A percentile compares a stretch with the other conserved stretches of the same genome.
These are phyloP conservation scores for Quillaja saponaria DNA, from an alignment of 306 rosid genomes.

Conservation along the genomic window DNA sequence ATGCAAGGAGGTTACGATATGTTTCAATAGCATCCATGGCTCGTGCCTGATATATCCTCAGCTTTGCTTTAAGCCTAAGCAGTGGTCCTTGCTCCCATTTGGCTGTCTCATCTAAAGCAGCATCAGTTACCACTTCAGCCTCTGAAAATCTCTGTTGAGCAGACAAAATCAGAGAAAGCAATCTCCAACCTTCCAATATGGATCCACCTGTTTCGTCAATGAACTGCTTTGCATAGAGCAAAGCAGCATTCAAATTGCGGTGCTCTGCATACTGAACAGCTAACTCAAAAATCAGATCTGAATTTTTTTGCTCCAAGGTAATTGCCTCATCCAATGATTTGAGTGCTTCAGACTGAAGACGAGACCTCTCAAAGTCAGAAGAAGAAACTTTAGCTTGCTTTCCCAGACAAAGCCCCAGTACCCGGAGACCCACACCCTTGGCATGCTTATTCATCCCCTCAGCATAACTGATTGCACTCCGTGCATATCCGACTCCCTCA, in stretches of 20 bases:
- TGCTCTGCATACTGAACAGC: slow-evolving; percentile 76
- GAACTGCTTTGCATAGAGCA: slow-evolving; percentile 68
- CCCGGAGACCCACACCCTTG: slow-evolving; percentile 71
- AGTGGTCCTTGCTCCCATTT: slow-evolving; percentile 96
- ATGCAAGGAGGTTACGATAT: slow-evolving; percentile 84
- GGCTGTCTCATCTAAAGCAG: slow-evolving; percentile 88
- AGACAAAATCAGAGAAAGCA: slow-evolving; percentile 88
- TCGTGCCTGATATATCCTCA: slow-evolving; percentile 68
- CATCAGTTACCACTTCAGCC: slow-evolving; percentile 90
- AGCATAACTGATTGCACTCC: slow-evolving; percentile 55
- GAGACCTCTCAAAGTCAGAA: slow-evolving; percentile 58
- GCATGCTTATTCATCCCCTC: slow-evolving; percentile 60
- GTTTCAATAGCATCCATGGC: slow-evolving; percentile 92
- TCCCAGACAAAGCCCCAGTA: slow-evolving; percentile 82
- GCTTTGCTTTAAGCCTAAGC: slow-evolving; percentile 85
- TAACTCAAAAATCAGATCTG: slow-evolving; percentile 76
- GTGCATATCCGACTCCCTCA: slow-evolving; percentile 80
- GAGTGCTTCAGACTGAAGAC: slow-evolving; percentile 58
- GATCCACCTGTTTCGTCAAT: slow-evolving; percentile 91
- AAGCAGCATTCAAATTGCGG: slow-evolving; percentile 74
- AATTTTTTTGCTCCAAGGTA: slow-evolving; percentile 47
- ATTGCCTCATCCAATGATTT: slow-evolving; percentile 53
- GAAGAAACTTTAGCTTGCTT: slow-evolving; percentile 70
- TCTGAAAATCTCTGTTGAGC: slow-evolving; percentile 77
- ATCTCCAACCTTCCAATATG: slow-evolving; percentile 74